Evolutionary conservation across 2,329 filamentous ascomycete genomes (phyloP).

Genomic region (Colletotrichum costaricense): DNA sequence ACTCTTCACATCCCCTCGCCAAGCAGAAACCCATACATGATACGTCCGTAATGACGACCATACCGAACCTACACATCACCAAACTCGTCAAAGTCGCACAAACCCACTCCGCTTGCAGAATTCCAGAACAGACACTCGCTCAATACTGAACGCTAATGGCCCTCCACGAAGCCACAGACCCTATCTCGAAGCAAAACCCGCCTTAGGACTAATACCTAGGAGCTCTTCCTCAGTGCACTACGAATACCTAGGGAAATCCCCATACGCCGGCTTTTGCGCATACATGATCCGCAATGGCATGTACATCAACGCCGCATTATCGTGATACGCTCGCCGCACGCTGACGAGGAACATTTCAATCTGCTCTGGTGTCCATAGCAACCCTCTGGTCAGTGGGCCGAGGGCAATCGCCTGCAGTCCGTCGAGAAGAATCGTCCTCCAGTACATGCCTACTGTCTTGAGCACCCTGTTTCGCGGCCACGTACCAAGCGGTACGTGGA

Average conservation of each 20-base stretch:
- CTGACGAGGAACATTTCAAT: constrained; percentile 61
- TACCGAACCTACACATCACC: neutral
- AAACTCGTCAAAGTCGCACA: neutral
- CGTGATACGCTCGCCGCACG: constrained; percentile 60
- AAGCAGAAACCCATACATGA: neutral
- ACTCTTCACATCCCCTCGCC: neutral
- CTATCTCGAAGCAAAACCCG: neutral
- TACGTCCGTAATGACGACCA: neutral
- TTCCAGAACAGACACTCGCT: neutral
- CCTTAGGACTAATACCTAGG: neutral
- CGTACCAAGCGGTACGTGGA: constrained; percentile 64
- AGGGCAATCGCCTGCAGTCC: constrained; percentile 63
- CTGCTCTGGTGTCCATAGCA: constrained; percentile 60
- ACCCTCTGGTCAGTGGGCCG: constrained; percentile 61
- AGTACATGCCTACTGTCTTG: constrained; percentile 64
- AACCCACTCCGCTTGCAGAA: neutral
- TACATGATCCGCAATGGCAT: constrained; percentile 68
- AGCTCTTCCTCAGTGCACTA: neutral
- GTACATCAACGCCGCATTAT: constrained; percentile 58
- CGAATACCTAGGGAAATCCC: neutral
- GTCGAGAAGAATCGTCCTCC: constrained; percentile 61
- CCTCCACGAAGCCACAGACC: neutral
- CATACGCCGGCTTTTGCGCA: constrained; percentile 59
- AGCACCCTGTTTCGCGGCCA: constrained; percentile 64
- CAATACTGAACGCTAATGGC: neutral